Conservation (phyloP, 139 green algal species). For the Raphidocelis subcapitata region DNA sequence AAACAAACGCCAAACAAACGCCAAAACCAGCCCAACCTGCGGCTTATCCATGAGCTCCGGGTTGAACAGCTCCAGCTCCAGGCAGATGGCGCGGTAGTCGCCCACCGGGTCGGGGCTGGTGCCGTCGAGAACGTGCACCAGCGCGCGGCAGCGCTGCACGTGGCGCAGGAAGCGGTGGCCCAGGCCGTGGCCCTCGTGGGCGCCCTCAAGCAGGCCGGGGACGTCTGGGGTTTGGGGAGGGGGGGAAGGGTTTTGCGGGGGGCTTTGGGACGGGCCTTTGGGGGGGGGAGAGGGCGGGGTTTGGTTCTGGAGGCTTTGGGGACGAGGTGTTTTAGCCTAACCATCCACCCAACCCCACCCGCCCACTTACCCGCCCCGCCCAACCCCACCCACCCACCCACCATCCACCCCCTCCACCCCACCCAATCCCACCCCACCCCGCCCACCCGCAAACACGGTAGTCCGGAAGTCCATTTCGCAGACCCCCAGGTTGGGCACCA, state of each 20-base stretch:
- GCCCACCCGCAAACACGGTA: conserved; percentile 61
- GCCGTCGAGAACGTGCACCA: conserved; percentile 96
- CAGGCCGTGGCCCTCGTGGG: conserved; percentile 85
- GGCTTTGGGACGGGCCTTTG: no score
- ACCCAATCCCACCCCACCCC: no score
- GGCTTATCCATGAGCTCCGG: conserved; percentile 83
- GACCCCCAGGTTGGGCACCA: conserved; percentile 96
- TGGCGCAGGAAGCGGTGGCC: conserved; percentile 94
- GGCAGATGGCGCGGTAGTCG: conserved; percentile 85
- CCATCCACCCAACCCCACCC: no score
- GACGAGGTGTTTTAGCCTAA: no score
- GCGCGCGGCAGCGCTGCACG: conserved; percentile 59
- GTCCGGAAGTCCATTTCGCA: conserved; percentile 83
- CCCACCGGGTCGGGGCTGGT: conserved; percentile 85
- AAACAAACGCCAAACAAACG: no score
- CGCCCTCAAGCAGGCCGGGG: conserved; percentile 93
- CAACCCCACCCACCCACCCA: no score
- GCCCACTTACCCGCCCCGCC: no score
- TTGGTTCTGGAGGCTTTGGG: no score
- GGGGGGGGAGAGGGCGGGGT: no score
- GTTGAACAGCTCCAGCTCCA: conserved; percentile 94
- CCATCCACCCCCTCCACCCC: no score
- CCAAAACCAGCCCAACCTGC: conserved; percentile 43
- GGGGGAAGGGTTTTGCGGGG: no score
- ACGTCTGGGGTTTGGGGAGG: conserved; percentile 69